Percentiles rank a stretch among this genome's conserved stretches.
These are phyloP conservation scores for Groenewaldozyma auringiensis DNA, from an alignment of 1,139 yeast genomes.

Conservation along the genomic window DNA sequence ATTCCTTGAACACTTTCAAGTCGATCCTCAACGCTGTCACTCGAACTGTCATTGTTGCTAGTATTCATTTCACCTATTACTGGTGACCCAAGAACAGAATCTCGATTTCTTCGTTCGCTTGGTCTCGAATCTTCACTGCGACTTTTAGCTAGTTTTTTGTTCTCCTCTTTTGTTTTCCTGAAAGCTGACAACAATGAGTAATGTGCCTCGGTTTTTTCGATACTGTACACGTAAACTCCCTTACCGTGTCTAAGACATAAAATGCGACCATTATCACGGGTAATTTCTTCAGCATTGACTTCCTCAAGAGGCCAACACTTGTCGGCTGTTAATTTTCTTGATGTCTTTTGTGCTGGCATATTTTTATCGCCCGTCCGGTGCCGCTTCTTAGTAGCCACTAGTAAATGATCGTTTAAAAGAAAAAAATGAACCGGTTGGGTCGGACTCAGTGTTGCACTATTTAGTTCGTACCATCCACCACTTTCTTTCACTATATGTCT, in stretches of 20 bases:
- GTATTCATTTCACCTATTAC: neutral
- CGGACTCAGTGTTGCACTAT: conserved; percentile 80
- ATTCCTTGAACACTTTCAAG: conserved; percentile 7
- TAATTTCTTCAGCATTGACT: conserved; percentile 43
- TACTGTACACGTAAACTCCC: conserved; percentile 53
- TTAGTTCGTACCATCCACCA: conserved; percentile 81
- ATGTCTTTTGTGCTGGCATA: conserved; percentile 7
- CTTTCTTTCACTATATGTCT: conserved; percentile 76
- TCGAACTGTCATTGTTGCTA: neutral
- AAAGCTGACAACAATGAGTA: conserved; percentile 51
- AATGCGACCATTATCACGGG: conserved; percentile 12
- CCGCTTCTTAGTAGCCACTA: conserved; percentile 63
- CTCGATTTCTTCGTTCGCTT: neutral
- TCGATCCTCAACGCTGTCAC: neutral
- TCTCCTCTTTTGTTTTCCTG: conserved; percentile 57
- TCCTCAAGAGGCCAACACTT: conserved; percentile 75
- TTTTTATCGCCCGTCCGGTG: conserved; percentile 25
- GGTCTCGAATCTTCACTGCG: conserved; percentile 3
- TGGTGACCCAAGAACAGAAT: neutral
- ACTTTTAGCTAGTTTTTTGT: neutral
- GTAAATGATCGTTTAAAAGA: conserved; percentile 65
- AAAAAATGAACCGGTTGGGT: conserved; percentile 70
- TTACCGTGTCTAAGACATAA: conserved; percentile 37
- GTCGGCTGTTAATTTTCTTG: conserved; percentile 51
- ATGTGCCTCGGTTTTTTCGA: conserved; percentile 56